phyloP scores from a whole-genome alignment of 768 basidiomycete genomes.

The Brasilioporus rufonigricans region DNA sequence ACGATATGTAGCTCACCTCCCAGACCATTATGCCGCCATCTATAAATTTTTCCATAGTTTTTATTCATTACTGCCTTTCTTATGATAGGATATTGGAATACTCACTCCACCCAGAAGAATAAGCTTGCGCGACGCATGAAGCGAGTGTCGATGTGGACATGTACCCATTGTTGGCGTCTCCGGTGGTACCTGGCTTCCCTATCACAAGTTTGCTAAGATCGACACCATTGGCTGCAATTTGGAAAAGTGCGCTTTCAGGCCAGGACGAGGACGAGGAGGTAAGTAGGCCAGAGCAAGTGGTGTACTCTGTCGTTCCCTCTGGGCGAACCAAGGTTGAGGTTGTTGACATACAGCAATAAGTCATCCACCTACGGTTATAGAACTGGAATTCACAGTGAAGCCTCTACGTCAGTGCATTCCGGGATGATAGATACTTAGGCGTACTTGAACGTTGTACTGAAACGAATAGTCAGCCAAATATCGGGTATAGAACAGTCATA shows the following conservation, averaged over 20 bases:
- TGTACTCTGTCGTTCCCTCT: slow-evolving; percentile 58
- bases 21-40: slow-evolving; percentile 40
- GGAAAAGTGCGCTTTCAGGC: slow-evolving; percentile 55
- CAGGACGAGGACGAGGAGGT: slow-evolving; percentile 53
- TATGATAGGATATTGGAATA: not conserved
- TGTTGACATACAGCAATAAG: slow-evolving; percentile 25
- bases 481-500: not conserved
- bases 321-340: not conserved
- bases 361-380: slow-evolving; percentile 22
- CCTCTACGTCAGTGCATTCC: not conserved
- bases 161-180: slow-evolving; percentile 24
- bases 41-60: slow-evolving; percentile 17
- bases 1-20: slow-evolving; percentile 27
- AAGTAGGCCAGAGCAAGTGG: slow-evolving; percentile 56
- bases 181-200: slow-evolving; percentile 46
- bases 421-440: not conserved
- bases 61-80: not conserved
- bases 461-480: not conserved
- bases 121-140: slow-evolving; percentile 36
- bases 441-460: slow-evolving; percentile 43
- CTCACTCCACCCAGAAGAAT: slow-evolving; percentile 14
- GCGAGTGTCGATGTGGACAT: not conserved
- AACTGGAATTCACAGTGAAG: slow-evolving; percentile 4
- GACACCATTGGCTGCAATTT: slow-evolving; percentile 45
- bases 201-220: slow-evolving; percentile 49